Base-by-base conservation (phyloP, 2,329 filamentous ascomycete species). In the Penicillium vulpinum region DNA sequence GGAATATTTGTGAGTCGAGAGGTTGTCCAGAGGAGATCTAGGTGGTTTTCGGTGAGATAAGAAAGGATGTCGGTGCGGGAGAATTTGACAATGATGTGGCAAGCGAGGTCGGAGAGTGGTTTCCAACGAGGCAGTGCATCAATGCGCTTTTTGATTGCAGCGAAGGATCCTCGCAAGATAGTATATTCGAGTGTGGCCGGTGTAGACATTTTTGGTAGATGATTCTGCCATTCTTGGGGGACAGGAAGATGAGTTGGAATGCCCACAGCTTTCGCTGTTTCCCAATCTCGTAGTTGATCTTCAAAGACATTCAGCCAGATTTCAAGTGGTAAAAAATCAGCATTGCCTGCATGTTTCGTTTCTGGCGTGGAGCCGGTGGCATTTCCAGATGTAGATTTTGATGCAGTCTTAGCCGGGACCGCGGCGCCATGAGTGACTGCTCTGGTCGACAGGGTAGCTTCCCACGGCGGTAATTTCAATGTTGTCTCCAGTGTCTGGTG, bases 21-120 rank as follows among this genome's bases (percentile, higher is more conserved):
- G 29, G 92, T 94, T 3, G 88, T 86, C 83, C 89, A 92, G 77
- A 95, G 94, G 4, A 97, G 84, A 58, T 95, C 85, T 51, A 84
- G 83, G 73, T 85, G 83, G 48, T 85, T 79, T 24, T 83, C 82
- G 62, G 89, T 86, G 0, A 91, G 78, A 67, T 89, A 92, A 2
- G 85, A 84, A 33, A 97, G 83, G 4, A 96, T 85, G 13, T 89
- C 85, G 16, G 88, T 89, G 64, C 93, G 87, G 40, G 88, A 90
- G 72, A 97, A 97, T 63, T 94, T 92, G 78, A 97, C 91, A 65
- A 96, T 92, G 39, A 96, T 84, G 68, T 92, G 92, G 60, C 94
- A 89, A 36, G 90, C 90, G 1, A 95, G 80, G 2, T 88, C 88
- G 0, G 92, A 94, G 13, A 97, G 81, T 62, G 88, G 88, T 26